These are phyloP conservation scores for Yamadazyma tumulicola DNA, from an alignment of 805 yeast genomes.

Conservation along the genomic window DNA sequence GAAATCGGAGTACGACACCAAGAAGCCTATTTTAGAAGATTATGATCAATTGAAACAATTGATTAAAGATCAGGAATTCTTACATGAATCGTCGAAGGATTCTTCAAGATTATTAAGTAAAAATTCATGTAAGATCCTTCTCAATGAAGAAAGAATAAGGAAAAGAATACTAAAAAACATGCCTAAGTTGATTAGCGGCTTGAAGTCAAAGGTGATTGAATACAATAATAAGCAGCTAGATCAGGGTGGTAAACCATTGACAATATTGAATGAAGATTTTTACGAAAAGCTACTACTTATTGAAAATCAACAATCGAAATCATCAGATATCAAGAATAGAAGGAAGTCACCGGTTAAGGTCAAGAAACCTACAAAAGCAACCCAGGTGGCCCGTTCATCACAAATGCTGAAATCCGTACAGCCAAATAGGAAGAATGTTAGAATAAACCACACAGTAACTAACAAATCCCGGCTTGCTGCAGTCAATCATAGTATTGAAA, in stretches of 20 bases:
- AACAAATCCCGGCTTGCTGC: conserved; percentile 1
- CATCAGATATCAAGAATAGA: not conserved
- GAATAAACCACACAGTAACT: not conserved
- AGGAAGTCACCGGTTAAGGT: not conserved
- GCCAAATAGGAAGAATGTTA: conserved; percentile 3
- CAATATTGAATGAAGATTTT: conserved; percentile 49
- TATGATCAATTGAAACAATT: conserved; percentile 55
- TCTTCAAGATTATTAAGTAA: conserved; percentile 74
- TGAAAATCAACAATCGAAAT: conserved; percentile 21
- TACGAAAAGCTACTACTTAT: conserved; percentile 33
- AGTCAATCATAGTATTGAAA: conserved; percentile 2
- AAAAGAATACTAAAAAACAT: conserved; percentile 62
- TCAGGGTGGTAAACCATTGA: conserved; percentile 19
- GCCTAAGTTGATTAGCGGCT: conserved; percentile 57
- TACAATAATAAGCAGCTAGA: conserved; percentile 41
- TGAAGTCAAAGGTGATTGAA: conserved; percentile 44
- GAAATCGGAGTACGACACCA: conserved; percentile 44
- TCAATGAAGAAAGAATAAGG: conserved; percentile 76
- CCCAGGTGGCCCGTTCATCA: no score
- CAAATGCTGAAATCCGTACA: no score
- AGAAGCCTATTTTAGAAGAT: conserved; percentile 54
- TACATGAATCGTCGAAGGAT: conserved; percentile 72
- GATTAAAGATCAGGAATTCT: conserved; percentile 54
- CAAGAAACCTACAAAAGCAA: conserved; percentile 1
- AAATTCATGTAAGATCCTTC: conserved; percentile 72